Base-by-base conservation (phyloP, 805 yeast genomes). In the Kluyveromyces aestuarii region DNA sequence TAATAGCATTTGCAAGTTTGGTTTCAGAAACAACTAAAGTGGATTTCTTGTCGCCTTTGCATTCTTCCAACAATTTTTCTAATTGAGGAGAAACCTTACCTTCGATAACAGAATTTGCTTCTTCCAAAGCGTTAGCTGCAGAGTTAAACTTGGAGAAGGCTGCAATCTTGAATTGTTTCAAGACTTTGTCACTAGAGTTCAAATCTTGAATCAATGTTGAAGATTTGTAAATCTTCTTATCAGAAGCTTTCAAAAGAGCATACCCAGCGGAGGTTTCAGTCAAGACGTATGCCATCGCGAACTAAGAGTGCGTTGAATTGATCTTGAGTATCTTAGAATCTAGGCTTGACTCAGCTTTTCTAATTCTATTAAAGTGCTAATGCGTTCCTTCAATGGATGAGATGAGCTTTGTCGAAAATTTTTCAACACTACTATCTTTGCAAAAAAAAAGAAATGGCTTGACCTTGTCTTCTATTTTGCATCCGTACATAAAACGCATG, bases 191-290 rank as follows among this genome's bases (percentile, higher is more conserved):
- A 44, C 95, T 81, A 45, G 87, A 70, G 70, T 86, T 76, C 62
- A 90, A 76, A 67, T 89, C 96, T 55, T 82, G 77, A 56, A 86
- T 71, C 58, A 90, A 72, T 50, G 81, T 67, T 48, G 84, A 69
- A 25, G 93, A 82, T 74, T 90, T 91, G 79, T 91, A 84, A 62
- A 93, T 84, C 77, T 91, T 91, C 77, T 93, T 93, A 77, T 93
- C 98, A 55, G 96, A 84, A 50, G 97, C 96, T 75, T 93, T 93
- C 68, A 93, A 80, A 66, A 93, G 79, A 66, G 99, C 99, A 70
- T 93, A 93, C 66, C 99, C 99, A 47, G 99, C 99, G 55, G 99
- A 87, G 56, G 99, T 93, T 76, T 93, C 99, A 52, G 98, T 86
- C 69, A 91, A 81, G 65, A 91, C 89, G 79, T 75, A 86, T 55